These are phyloP conservation scores for Trypanosoma cruzi DNA, from an alignment of 208 protist genomes.

Conservation along the genomic window DNA sequence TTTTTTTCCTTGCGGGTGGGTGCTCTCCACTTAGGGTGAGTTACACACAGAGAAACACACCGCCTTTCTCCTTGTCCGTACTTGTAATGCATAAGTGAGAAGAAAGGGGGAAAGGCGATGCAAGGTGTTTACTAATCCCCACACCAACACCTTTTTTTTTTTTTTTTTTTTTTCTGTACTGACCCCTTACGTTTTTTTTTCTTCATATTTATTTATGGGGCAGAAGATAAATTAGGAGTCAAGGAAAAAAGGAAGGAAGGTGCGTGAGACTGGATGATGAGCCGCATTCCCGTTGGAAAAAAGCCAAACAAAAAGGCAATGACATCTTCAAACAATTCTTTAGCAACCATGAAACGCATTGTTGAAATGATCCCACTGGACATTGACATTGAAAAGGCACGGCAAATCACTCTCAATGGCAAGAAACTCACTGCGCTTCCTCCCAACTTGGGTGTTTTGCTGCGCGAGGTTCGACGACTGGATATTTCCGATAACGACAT, in stretches of 20 bases:
- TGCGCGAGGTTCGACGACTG: conserved; percentile 62
- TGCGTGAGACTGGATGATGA: not conserved
- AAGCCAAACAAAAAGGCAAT: not conserved
- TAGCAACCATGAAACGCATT: conserved; percentile 39
- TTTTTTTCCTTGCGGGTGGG: not conserved
- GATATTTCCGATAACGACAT: conserved; percentile 73
- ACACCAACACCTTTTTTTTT: not conserved
- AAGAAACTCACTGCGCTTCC: conserved; percentile 56
- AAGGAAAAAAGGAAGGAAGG: not conserved
- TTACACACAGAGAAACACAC: not conserved
- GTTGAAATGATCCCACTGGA: conserved; percentile 76
- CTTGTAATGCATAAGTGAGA: too few species aligned
- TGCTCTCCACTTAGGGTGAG: not conserved
- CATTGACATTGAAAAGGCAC: conserved; percentile 62
- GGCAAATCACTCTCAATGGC: conserved; percentile 47
- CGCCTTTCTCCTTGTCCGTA: not conserved
- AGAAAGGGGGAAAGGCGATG: not conserved
- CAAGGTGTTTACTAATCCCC: not conserved
- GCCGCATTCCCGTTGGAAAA: not conserved
- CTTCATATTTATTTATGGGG: not conserved
- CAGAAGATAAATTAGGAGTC: not conserved
- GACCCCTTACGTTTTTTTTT: not conserved
- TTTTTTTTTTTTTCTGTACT: conserved; percentile 7
- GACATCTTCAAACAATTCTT: not conserved
- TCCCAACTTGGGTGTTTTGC: conserved; percentile 45